Base-by-base conservation (phyloP, 129 eudicot genomes). In the Centella asiatica region DNA sequence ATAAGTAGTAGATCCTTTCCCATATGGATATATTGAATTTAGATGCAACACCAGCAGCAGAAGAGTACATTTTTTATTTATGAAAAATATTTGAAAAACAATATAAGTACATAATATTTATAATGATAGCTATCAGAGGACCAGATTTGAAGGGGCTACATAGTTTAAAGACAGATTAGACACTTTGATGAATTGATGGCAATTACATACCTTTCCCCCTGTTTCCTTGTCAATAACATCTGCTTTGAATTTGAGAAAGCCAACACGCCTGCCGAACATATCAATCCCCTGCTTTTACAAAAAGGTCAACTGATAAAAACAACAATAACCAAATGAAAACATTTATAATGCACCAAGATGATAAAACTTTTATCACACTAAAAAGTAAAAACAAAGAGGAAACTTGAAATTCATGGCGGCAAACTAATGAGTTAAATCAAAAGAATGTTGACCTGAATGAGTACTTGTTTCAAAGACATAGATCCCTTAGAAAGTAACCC, bases 171-270 rank as follows among this genome's bases (percentile, higher is more conserved):
- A 37, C 36, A 31, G 23, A 48, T 24, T 8, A 34, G n/a, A n/a
- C n/a, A n/a, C n/a, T n/a, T n/a, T n/a, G n/a, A n/a, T n/a, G n/a
- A n/a, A n/a, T n/a, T 71, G 52, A 40, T 22, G 48, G 32, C 29
- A 54, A 67, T 57, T 29, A 74, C 60, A 18, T 80, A 93, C 99
- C 96, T 84, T 87, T 20, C 76, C 42, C 70, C 96, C 99, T n/a
- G 94, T 77, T 74, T 82, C 78, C 69, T 85, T 87, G 63, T 93
- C 95, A 62, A 93, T 25, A 33, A 93, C 64, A 74, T 87, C 99
- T 67, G 99, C 99, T 75, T 87, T 82, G 73, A 93, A 93, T 71
- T 93, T 93, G 58, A 93, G 83, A 87, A 84, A 93, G 28, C 99
- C 96, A 60, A 93, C 80, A 39, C 95, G 95, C 68, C 77, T 78